Percentiles rank a stretch among this genome's conserved stretches.
These are phyloP conservation scores for sweet orange (Citrus sinensis) DNA, from an alignment of 345 rosid species.

Conservation along the genomic window DNA sequence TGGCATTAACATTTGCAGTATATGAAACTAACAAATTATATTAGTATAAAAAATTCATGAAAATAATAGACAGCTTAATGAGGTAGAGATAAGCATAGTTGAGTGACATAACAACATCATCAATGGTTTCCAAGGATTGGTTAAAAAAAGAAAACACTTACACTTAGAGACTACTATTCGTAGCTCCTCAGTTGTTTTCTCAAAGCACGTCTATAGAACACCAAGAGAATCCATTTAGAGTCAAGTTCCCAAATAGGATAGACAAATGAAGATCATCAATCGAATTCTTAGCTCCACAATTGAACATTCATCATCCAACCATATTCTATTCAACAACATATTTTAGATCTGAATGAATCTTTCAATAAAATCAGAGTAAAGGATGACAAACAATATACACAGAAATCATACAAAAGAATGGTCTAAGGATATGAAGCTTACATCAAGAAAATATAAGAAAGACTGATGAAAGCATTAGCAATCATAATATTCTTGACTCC, in stretches of 20 bases:
- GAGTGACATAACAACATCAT: neutral
- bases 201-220: neutral
- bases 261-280: neutral
- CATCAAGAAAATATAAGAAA: neutral
- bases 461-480: neutral
- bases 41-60: neutral
- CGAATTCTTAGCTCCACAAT: neutral
- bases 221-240: neutral
- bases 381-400: neutral
- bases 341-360: neutral
- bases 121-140: neutral
- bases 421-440: neutral
- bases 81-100: neutral
- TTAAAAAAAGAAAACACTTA: neutral
- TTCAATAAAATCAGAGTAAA: neutral
- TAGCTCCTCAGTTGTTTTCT: neutral
- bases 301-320: neutral
- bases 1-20: neutral
- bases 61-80: neutral
- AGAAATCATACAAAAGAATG: neutral
- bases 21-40: neutral
- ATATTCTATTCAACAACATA: neutral
- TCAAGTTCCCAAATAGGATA: neutral
- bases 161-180: neutral
- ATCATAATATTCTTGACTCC: neutral